Percentiles rank a stretch among this genome's conserved stretches.
Conservation (phyloP, 495 filamentous ascomycete species). For the Penicillium verhagenii region DNA sequence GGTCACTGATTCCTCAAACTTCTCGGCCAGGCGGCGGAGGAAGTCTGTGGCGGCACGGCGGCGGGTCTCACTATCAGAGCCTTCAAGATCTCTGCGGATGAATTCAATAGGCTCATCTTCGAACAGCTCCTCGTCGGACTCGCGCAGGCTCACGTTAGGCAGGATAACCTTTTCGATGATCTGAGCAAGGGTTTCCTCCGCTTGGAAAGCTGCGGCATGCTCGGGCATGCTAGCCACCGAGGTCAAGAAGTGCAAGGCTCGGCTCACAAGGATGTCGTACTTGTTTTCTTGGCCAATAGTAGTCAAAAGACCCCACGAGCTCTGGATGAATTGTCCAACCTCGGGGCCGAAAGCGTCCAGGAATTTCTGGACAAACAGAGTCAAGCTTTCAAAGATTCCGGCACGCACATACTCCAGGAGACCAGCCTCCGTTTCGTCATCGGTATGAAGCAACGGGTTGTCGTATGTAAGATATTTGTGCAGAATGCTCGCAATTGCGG, state of each 20-base stretch:
- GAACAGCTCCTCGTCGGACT: slow-evolving; percentile 91
- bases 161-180: slow-evolving; percentile 94
- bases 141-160: slow-evolving; percentile 85
- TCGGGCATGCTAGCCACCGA: slow-evolving; percentile 72
- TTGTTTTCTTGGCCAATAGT: slow-evolving; percentile 82
- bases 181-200: slow-evolving; percentile 67
- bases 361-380: slow-evolving; percentile 88
- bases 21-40: slow-evolving; percentile 77
- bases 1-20: slow-evolving; percentile 82
- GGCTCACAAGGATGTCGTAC: slow-evolving; percentile 94
- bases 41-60: slow-evolving; percentile 93
- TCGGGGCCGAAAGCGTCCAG: slow-evolving; percentile 84
- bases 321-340: slow-evolving; percentile 77
- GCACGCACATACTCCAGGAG: slow-evolving; percentile 82
- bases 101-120: slow-evolving; percentile 99
- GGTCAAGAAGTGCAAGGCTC: slow-evolving; percentile 89
- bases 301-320: slow-evolving; percentile 87
- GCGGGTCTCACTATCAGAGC: slow-evolving; percentile 91
- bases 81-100: slow-evolving; percentile 92
- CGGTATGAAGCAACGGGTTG: slow-evolving; percentile 74
- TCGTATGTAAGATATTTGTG: slow-evolving; percentile 93
- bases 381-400: slow-evolving; percentile 84
- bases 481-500: slow-evolving; percentile 69
- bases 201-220: slow-evolving; percentile 84
- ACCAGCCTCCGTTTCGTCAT: slow-evolving; percentile 84